phyloP scores from a whole-genome alignment of 2,329 filamentous ascomycete species.

The Penicillium sp. region DNA sequence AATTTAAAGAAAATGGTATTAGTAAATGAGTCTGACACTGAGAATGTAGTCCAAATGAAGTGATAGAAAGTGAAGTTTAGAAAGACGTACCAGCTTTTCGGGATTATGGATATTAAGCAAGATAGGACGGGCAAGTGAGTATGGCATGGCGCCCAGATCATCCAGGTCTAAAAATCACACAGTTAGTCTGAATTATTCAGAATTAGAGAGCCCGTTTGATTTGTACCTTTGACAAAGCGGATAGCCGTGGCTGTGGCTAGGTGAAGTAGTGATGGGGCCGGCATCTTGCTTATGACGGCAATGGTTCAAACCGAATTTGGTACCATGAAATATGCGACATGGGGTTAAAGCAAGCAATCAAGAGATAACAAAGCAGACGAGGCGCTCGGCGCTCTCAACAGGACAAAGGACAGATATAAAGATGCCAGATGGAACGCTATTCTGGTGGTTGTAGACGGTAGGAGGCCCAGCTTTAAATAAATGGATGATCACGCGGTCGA shows the following conservation, averaged over 20 bases:
- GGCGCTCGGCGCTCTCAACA: neutral
- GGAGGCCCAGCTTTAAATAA: slow-evolving; percentile 1
- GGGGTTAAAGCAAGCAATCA: slow-evolving; percentile 12
- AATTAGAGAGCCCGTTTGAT: neutral
- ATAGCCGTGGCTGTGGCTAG: slow-evolving; percentile 37
- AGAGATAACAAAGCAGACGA: neutral
- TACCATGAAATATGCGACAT: slow-evolving; percentile 7
- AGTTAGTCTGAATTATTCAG: neutral
- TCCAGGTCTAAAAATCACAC: slow-evolving; percentile 50
- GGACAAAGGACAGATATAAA: neutral
- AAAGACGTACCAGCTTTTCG: slow-evolving; percentile 61
- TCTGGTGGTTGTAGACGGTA: neutral
- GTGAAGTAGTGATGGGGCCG: slow-evolving; percentile 34
- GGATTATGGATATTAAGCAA: slow-evolving; percentile 70
- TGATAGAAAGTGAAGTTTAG: neutral
- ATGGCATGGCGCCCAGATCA: slow-evolving; percentile 70
- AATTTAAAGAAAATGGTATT: neutral
- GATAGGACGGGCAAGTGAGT: slow-evolving; percentile 63
- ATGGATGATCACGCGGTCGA: neutral
- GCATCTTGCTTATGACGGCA: slow-evolving; percentile 27
- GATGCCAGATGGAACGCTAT: neutral
- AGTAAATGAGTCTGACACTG: neutral
- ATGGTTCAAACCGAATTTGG: slow-evolving; percentile 4
- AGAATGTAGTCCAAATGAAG: neutral
- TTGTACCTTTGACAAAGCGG: slow-evolving; percentile 36